Evolutionary conservation across 768 basidiomycete genomes (phyloP).

Genomic region (Lactarius deliciosus): DNA sequence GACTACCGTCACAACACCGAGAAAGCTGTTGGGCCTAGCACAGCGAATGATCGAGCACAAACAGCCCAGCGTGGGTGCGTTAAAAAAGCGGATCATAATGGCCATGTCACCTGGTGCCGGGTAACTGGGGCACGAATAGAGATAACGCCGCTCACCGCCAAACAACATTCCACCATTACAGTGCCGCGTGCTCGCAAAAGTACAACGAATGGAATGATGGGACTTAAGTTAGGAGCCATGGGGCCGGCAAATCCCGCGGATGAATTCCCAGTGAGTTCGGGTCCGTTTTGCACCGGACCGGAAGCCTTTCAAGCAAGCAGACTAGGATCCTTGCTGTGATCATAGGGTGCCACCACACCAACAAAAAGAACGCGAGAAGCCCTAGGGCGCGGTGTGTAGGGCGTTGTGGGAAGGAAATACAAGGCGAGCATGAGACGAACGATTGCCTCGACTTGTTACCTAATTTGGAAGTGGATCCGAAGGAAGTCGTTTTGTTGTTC

Average conservation of each 20-base stretch:
- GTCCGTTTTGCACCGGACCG: constrained; percentile 2
- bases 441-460: not conserved
- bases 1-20: not conserved
- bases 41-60: not conserved
- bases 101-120: not conserved
- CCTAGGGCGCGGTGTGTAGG: not conserved
- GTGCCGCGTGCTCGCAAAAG: not conserved
- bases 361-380: not conserved
- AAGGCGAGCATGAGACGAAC: not conserved
- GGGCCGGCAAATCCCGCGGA: not conserved
- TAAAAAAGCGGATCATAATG: not conserved
- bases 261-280: constrained; percentile 8
- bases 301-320: not conserved
- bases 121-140: not conserved
- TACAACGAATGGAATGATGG: not conserved
- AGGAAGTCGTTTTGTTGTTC: constrained; percentile 10
- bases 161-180: not conserved
- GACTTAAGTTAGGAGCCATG: not conserved
- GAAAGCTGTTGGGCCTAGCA: not conserved
- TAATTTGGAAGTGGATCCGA: constrained; percentile 5
- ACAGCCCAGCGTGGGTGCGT: not conserved
- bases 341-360: not conserved
- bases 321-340: not conserved
- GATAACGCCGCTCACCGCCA: not conserved
- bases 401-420: not conserved